phyloP scores from a whole-genome alignment of 2,329 filamentous ascomycete genomes.

The Monosporascus ibericus region DNA sequence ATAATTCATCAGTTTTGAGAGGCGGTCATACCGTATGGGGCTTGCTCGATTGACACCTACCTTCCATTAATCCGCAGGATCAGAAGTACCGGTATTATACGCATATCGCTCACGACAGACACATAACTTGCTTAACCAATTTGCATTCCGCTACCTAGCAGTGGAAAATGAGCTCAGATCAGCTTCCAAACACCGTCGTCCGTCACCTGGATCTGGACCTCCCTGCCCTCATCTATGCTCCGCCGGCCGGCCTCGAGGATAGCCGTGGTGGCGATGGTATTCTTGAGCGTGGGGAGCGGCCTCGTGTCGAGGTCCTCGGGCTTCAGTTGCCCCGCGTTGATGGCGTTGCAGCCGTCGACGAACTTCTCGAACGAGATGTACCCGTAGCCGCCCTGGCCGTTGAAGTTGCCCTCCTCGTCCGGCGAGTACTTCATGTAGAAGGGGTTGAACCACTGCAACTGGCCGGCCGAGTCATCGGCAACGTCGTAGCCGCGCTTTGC shows the following conservation, averaged over 20 bases:
- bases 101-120: no score
- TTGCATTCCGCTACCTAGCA: no score
- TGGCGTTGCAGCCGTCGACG: slow-evolving; percentile 72
- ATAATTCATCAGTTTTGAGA: no score
- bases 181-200: slow-evolving; percentile 61
- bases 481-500: slow-evolving; percentile 93
- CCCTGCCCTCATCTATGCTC: slow-evolving; percentile 76
- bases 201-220: slow-evolving; percentile 66
- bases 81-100: no score
- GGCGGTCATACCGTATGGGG: no score
- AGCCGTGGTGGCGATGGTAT: slow-evolving; percentile 86
- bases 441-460: slow-evolving; percentile 84
- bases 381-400: slow-evolving; percentile 84
- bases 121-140: no score
- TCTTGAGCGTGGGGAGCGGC: slow-evolving; percentile 76
- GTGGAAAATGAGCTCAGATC: slow-evolving; percentile 27
- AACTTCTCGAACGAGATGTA: slow-evolving; percentile 97
- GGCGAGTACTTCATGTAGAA: slow-evolving; percentile 95
- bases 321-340: slow-evolving; percentile 68
- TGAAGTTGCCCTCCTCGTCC: slow-evolving; percentile 92
- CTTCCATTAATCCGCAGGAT: no score
- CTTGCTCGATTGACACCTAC: no score
- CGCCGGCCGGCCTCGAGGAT: slow-evolving; percentile 82
- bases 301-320: slow-evolving; percentile 73
- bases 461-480: slow-evolving; percentile 67